Base-by-base conservation (phyloP, 768 basidiomycete species). In the Asterophora parasitica region DNA sequence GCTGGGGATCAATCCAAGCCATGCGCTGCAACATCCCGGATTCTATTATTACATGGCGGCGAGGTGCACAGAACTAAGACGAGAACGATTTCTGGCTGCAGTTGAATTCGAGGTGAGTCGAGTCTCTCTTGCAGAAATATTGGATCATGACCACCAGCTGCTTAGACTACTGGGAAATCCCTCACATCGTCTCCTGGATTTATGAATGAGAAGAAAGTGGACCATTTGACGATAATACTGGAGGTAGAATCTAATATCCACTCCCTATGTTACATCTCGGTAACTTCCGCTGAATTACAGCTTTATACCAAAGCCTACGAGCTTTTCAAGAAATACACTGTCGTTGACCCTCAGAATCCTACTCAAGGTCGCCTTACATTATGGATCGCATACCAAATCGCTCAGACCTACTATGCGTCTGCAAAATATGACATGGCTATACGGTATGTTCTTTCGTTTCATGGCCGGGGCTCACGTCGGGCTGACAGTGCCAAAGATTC, bases 221-320 rank as follows among this genome's bases (percentile, higher is more conserved):
- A 95, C 49, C 94, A 99, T 61, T 63, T 87, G 15, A 77, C 79
- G 1, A 71, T 94, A 31, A 80, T 90, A 34, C 69, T 95, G 26
- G 95, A 99, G 77, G 92, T 88, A 46, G 39, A 68, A 54, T 8
- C 5, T 27, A 8, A n/a, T 38, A 15, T 32, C 31, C 19, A 11
- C 16, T 31, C 43, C 9, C 23, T 23, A 6, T 3, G 23, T 23
- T 23, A 23, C 23, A 23, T 17, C 42, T 28, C 8, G 15, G 50
- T 20, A 58, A 30, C 7, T 36, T 41, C 17, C 46, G 16, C 15
- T 23, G 4, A 31, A n/a, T 42, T 38, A 15, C 51, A 94, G 91
- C 75, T 99, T 1, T 94, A 92, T 61, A 96, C 92, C 6, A 92
- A 94, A 60, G 76, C 96, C 1, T 98, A 99, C 65, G 91, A 95